Evolutionary conservation across 2,329 filamentous ascomycete genomes (phyloP).

Genomic region (Colletotrichum camelliae): DNA sequence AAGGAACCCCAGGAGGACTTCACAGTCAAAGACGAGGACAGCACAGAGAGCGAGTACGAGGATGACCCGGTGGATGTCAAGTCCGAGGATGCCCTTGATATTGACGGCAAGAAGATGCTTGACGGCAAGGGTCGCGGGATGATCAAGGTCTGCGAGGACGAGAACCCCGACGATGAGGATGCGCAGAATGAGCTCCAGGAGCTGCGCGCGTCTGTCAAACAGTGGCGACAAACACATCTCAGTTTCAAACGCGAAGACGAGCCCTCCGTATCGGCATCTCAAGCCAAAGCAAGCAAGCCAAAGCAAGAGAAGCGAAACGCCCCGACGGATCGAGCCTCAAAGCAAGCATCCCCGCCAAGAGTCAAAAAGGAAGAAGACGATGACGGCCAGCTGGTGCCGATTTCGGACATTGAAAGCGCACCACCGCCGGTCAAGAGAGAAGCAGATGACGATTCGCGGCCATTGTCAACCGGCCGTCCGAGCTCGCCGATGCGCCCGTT

Average conservation of each 20-base stretch:
- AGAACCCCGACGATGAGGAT: constrained; percentile 60
- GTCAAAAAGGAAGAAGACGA: constrained; percentile 3
- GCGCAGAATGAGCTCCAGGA: constrained; percentile 71
- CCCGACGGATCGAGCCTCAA: not conserved
- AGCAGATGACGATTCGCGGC: not conserved
- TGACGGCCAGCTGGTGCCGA: not conserved
- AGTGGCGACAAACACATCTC: constrained; percentile 22
- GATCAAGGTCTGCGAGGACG: constrained; percentile 78
- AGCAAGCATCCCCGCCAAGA: not conserved
- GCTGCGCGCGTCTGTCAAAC: constrained; percentile 52
- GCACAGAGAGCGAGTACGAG: constrained; percentile 51
- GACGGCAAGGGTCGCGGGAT: constrained; percentile 72
- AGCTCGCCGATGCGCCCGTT: not conserved
- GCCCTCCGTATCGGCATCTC: not conserved
- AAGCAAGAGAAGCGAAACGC: not conserved
- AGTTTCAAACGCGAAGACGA: constrained; percentile 6
- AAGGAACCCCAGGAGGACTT: constrained; percentile 51
- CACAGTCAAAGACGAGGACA: constrained; percentile 36
- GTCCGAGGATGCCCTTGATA: constrained; percentile 63
- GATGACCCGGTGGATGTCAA: constrained; percentile 46
- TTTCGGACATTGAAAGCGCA: not conserved
- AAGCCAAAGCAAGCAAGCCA: not conserved
- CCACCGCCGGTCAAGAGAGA: constrained; percentile 1
- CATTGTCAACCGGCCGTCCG: not conserved
- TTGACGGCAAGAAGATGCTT: constrained; percentile 67